Conservation (phyloP, 345 rosid genomes). For the Ceriops zippeliana region DNA sequence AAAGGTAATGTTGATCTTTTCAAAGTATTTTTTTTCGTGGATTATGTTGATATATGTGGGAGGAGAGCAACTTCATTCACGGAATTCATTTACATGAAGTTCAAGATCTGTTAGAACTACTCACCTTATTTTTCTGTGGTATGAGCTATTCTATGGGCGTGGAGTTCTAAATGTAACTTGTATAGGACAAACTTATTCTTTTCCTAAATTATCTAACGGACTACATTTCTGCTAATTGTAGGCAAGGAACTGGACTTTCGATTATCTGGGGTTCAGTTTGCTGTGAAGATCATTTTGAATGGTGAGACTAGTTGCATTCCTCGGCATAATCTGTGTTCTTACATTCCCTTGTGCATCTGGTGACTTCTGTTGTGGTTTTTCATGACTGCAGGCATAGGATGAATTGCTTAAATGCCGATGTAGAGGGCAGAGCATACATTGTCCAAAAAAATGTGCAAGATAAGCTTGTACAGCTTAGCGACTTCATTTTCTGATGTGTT, state of each 20-base stretch:
- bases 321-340: background rate
- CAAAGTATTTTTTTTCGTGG: too few species aligned
- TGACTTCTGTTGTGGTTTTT: background rate
- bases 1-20: too few species aligned
- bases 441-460: conserved; percentile 21
- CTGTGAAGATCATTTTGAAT: conserved; percentile 71
- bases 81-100: too few species aligned
- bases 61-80: too few species aligned
- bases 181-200: background rate
- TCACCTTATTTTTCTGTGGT: background rate
- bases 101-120: background rate
- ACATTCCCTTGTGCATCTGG: background rate
- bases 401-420: conserved; percentile 53
- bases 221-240: conserved; percentile 17
- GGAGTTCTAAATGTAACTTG: background rate
- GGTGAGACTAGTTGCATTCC: conserved; percentile 29
- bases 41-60: too few species aligned
- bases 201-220: background rate
- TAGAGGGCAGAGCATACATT: conserved; percentile 44
- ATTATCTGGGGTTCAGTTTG: conserved; percentile 59
- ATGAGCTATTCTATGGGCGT: background rate
- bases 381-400: conserved; percentile 53
- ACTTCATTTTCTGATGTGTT: conserved; percentile 50
- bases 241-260: conserved; percentile 55
- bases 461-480: conserved; percentile 44